Percentiles rank a stretch among this genome's conserved stretches.
Evolutionary conservation across 345 rosid genomes (phyloP).

Genomic region (Heritiera littoralis): DNA sequence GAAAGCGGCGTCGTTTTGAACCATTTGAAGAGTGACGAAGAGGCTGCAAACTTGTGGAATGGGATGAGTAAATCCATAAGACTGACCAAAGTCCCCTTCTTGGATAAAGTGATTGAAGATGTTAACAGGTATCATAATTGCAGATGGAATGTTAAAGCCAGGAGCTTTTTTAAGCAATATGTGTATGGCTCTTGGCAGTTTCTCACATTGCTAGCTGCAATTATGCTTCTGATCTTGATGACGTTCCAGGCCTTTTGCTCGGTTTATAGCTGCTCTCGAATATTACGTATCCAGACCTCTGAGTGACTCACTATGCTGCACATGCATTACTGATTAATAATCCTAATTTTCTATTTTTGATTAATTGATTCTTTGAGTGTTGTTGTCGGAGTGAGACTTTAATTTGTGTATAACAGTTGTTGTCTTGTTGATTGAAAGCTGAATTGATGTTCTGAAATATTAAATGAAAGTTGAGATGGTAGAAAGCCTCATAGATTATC

Average conservation of each 20-base stretch:
- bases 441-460: too few relatives aligned
- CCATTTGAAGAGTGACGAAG: constrained; percentile 63
- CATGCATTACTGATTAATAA: not conserved
- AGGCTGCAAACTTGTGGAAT: constrained; percentile 75
- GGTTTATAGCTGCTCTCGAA: constrained; percentile 24
- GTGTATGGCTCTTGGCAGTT: constrained; percentile 70
- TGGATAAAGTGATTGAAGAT: constrained; percentile 74
- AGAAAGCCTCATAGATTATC: too few relatives aligned
- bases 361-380: not conserved
- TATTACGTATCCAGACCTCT: not conserved
- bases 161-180: constrained; percentile 42
- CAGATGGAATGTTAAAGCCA: constrained; percentile 54
- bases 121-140: constrained; percentile 61
- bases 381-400: not conserved
- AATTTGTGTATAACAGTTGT: not conserved
- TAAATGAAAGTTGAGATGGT: too few relatives aligned
- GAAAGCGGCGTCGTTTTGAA: constrained; percentile 60
- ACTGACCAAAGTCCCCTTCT: constrained; percentile 59
- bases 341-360: not conserved
- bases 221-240: constrained; percentile 53
- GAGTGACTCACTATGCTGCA: not conserved
- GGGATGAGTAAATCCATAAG: constrained; percentile 75
- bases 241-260: constrained; percentile 53
- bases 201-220: constrained; percentile 48
- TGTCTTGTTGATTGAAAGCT: not conserved